Percentiles rank a stretch among this genome's conserved stretches.
These are phyloP conservation scores for Penicilliopsis zonata DNA, from an alignment of 495 filamentous ascomycete species.

Conservation along the genomic window DNA sequence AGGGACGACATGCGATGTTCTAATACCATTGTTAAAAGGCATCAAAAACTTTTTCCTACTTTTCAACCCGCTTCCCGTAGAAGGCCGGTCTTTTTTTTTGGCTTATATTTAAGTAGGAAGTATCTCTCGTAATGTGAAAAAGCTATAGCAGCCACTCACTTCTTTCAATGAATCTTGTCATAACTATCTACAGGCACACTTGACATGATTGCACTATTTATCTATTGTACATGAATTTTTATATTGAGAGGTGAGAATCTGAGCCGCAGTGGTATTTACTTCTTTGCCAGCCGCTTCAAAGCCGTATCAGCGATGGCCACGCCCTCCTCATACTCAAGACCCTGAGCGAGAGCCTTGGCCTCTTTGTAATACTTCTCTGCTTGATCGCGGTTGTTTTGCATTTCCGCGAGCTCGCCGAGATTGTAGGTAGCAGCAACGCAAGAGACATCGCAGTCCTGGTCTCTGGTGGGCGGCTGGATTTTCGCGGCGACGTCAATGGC, in stretches of 20 bases:
- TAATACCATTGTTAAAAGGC: slow-evolving; percentile 27
- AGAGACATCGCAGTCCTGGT: slow-evolving; percentile 71
- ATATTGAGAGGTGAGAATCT: too few species aligned
- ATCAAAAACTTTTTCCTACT: slow-evolving; percentile 18
- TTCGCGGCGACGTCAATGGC: slow-evolving; percentile 47
- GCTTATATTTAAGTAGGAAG: too few species aligned
- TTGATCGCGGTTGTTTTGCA: slow-evolving; percentile 50
- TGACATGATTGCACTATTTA: too few species aligned
- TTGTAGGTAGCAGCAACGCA: slow-evolving; percentile 81
- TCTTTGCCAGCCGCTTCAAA: slow-evolving; percentile 31
- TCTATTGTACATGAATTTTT: too few species aligned
- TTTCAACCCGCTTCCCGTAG: slow-evolving; percentile 7
- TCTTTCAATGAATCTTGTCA: too few species aligned
- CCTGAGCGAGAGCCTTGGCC: slow-evolving; percentile 48
- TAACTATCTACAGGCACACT: too few species aligned
- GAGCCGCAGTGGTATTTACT: too few species aligned
- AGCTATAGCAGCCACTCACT: too few species aligned
- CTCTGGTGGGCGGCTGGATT: slow-evolving; percentile 48
- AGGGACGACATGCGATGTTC: slow-evolving; percentile 27
- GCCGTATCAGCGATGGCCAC: slow-evolving; percentile 39
- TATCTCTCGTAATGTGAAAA: too few species aligned
- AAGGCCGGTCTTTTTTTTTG: too few species aligned
- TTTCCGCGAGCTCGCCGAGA: slow-evolving; percentile 68
- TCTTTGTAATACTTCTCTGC: slow-evolving; percentile 46
- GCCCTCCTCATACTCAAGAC: slow-evolving; percentile 53